Percentiles rank a stretch among this genome's conserved stretches.
phyloP scores from a whole-genome alignment of 1,139 yeast species.

The Yamadazyma diospyri region DNA sequence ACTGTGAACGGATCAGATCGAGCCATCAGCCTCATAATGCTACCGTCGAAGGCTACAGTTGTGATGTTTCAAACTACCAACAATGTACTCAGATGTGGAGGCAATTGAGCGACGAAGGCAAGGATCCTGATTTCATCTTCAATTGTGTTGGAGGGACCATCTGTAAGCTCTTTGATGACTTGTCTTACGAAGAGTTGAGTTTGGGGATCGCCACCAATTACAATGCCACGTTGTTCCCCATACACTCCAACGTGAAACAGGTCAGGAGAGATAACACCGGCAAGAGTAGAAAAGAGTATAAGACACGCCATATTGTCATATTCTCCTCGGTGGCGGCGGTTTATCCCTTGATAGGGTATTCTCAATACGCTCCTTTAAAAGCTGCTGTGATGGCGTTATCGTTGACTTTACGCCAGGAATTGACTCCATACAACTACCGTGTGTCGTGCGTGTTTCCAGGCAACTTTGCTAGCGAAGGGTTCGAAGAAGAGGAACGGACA shows the following conservation, averaged over 20 bases:
- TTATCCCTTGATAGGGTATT: conserved; percentile 87
- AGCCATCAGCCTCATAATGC: neutral
- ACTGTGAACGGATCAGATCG: conserved; percentile 6
- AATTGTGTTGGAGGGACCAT: conserved; percentile 88
- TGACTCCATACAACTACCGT: conserved; percentile 60
- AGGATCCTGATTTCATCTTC: conserved; percentile 68
- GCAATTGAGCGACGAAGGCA: conserved; percentile 13
- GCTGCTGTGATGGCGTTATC: conserved; percentile 77
- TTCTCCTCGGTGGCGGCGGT: conserved; percentile 81
- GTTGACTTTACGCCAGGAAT: conserved; percentile 78
- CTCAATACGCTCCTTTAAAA: conserved; percentile 86
- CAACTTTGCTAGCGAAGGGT: conserved; percentile 88
- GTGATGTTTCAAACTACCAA: conserved; percentile 64
- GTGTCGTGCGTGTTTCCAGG: conserved; percentile 77
- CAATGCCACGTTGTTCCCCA: conserved; percentile 63
- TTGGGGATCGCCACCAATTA: conserved; percentile 69
- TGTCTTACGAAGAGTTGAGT: conserved; percentile 54
- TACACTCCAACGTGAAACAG: conserved; percentile 58
- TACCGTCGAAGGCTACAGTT: conserved; percentile 45
- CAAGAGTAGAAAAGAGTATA: conserved; percentile 14
- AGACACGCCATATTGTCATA: conserved; percentile 60
- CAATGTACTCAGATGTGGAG: conserved; percentile 42
- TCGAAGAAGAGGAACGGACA: conserved; percentile 69
- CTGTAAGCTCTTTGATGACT: conserved; percentile 75
- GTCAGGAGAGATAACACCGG: conserved; percentile 17